Evolutionary conservation across 208 protist species (phyloP), one percentile per base, ranked within the genome.

Genomic region (Leishmania lainsoni): DNA sequence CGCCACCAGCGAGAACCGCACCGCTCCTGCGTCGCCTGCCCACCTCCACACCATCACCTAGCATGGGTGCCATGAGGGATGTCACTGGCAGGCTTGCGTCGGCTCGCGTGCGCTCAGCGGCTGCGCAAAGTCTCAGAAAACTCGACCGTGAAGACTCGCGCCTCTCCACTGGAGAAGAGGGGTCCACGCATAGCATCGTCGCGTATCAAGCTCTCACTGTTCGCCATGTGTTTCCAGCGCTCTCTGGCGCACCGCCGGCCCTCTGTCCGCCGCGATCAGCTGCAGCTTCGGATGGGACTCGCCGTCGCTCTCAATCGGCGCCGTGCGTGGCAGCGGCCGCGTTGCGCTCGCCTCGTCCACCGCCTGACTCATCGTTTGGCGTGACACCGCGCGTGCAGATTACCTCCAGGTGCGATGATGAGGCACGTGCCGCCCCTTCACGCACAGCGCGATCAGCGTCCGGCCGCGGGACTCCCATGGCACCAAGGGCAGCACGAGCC

Each of bases 281-380:
- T 6, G 17, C 20, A 39, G 32, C 39, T 16, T 35, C 32, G 14
- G 32, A 49, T 29, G 68, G 39, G 20, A 10, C 32, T 42, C 6
- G 39, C 20, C 68, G 68, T 39, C 68, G 68, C 16, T 72, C 68
- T 72, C 68, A 5, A 29, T 72, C 68, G 10, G 68, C 68, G 39
- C 68, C 68, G 39, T 49, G 39, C 68, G 39, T 49, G 68, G 16
- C 20, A 58, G 45, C 48, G n/a, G 45, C 70, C 4, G 69, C 66
- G 75, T 54, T 71, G n/a, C 56, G 70, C 17, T 84, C 80, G 20
- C 80, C 80, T 22, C 71, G 75, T 0, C 74, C 80, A 26, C 80
- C 45, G 26, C 59, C 32, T 14, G 48, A 61, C 9, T 70, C 52
- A 0, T 76, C 49, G 2, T 42, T 70, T 8, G 66, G 45, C 20